Base-by-base conservation (phyloP, 345 rosid species). In the Eucalyptus albens region DNA sequence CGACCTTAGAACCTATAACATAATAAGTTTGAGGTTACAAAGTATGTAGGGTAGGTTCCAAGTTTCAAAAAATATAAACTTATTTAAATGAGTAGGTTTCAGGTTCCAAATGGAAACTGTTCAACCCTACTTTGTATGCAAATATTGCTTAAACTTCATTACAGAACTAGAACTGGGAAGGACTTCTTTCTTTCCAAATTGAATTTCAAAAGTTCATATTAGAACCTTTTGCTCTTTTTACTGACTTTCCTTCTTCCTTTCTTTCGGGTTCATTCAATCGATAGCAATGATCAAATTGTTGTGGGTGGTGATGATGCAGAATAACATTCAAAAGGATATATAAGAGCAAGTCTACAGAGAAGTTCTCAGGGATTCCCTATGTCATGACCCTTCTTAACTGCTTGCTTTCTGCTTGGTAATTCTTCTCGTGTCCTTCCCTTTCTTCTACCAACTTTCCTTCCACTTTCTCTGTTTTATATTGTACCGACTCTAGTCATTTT, bases 321-420 rank as follows among this genome's bases (percentile, higher is more conserved):
- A 97, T 98, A 88, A 98, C 99, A 37, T 97, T 97, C 94, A 94
- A 80, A 95, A 96, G 99, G 94, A 91, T 98, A 92, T 53, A 87
- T 96, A 82, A 91, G 90, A 93, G 92, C 90, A 95, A 93, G 87
- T 94, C 98, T 2, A 97, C 99, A 1, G 98, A 98, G 91, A 95
- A 96, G 86, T 98, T 97, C 94, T 98, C 99, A 17, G 99, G 99
- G 47, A 92, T 98, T 29, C 99, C 99, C 8, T 98, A 98, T 86
- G 95, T 94, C 50, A 97, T 98, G 99, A 96, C 99, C 45, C 89
- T 97, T 87, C 97, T 97, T 93, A 98, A 96, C 94, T 96, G 98
- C 90, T 98, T 98, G 90, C 98, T 98, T 87, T 95, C 99, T n/a
- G 97, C 98, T 14, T 98, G 99, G 99, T 98, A 91, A 91, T 15